phyloP scores from a whole-genome alignment of 1,284 basidiomycete genomes.

The Ceratobasidium sp. region DNA sequence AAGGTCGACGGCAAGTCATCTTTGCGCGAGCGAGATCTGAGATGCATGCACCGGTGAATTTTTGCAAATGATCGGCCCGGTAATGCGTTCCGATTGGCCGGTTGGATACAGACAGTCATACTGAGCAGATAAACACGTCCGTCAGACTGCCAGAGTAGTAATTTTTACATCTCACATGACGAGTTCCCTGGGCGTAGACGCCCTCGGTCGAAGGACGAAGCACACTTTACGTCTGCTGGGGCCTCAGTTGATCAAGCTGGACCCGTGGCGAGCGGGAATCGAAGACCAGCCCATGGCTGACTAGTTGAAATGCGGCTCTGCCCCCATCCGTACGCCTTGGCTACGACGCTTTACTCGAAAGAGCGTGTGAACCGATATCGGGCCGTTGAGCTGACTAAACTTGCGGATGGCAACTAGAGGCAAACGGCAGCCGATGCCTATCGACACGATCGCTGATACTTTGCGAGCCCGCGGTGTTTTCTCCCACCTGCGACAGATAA shows the following conservation, averaged over 20 bases:
- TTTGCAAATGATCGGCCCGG: conserved; percentile 7
- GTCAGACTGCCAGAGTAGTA: background rate
- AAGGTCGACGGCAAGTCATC: conserved; percentile 6
- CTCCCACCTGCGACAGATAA: background rate
- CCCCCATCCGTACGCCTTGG: conserved; percentile 12
- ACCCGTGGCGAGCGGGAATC: background rate
- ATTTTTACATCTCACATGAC: conserved; percentile 35
- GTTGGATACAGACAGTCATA: no score
- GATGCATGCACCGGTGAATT: conserved; percentile 16
- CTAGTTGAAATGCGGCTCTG: background rate
- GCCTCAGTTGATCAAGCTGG: conserved; percentile 20
- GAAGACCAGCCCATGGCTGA: background rate
- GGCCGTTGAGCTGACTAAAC: background rate
- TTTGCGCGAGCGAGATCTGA: conserved; percentile 19
- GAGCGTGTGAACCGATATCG: conserved; percentile 3
- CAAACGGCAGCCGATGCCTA: background rate
- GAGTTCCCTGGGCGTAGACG: background rate
- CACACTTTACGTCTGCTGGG: conserved; percentile 9
- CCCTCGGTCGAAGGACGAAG: conserved; percentile 1
- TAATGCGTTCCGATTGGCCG: conserved; percentile 5
- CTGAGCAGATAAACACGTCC: conserved; percentile 9
- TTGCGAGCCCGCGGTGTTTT: background rate
- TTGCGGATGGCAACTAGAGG: background rate
- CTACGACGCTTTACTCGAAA: conserved; percentile 20
- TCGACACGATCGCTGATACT: background rate